Base-by-base conservation (phyloP, 2,329 filamentous ascomycete genomes). In the Phyllosticta citrichinensis region DNA sequence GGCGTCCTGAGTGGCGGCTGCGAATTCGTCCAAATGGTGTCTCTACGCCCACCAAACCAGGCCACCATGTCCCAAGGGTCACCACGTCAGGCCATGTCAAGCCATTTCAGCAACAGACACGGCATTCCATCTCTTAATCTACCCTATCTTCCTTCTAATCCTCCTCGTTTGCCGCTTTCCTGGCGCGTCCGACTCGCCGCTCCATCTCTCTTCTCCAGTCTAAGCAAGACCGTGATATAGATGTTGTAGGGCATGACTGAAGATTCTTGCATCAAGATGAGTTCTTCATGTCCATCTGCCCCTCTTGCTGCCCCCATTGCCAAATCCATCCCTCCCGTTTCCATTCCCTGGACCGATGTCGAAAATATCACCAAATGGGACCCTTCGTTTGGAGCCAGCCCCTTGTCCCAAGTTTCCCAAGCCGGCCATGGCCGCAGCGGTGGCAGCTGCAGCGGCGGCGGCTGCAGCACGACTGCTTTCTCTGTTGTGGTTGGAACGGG, bases 281-380 rank as follows among this genome's bases (percentile, higher is more conserved):
- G 27, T 53, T 6, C 22, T 51, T 59, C 56, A 75, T 53, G 70
- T 68, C 68, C 72, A 73, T 24, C 72, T 70, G 24, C 74, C 72
- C 51, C 72, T 66, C 68, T 76, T 76, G 0, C 70, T 66, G n/a
- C 73, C 73, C 12, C 68, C 67, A 47, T 47, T 47, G 1, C 68
- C 72, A 14, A 66, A 64, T 14, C 66, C 68, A 61, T 89, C 87
- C 68, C 87, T 87, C 56, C 74, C 82, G 62, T 82, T 79, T 33
- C 81, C 81, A 57, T 88, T 71, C 64, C 83, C 84, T 2, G 40
- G 40, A 58, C 84, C 83, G 8, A 88, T 76, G 68, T 90, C 87
- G 69, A 91, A 91, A 59, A 91, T 85, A 68, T 92, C 88, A 24
- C 84, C 83, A 67, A 89, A 82, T 66, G 88, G 87, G 66, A 89